Evolutionary conservation across 2,329 filamentous ascomycete genomes (phyloP).

Genomic region (Aspergillus niger): DNA sequence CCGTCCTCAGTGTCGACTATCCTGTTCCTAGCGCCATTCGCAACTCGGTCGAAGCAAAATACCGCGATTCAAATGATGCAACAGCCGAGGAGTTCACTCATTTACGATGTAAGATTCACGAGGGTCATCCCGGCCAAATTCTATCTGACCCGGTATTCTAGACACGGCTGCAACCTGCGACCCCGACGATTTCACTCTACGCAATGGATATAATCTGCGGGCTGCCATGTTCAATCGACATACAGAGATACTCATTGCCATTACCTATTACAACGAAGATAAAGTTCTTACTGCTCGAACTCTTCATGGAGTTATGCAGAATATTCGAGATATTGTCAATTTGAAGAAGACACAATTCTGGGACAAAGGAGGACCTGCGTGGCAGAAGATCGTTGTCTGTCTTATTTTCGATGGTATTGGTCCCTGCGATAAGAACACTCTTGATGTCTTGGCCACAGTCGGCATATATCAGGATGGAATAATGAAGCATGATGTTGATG

Average conservation of each 20-base stretch:
- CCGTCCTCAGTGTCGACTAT: slow-evolving; percentile 95
- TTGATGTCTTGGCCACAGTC: slow-evolving; percentile 89
- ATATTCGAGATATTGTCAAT: slow-evolving; percentile 97
- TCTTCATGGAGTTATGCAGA: slow-evolving; percentile 97
- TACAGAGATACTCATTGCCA: slow-evolving; percentile 93
- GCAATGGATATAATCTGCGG: slow-evolving; percentile 97
- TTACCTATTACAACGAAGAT: slow-evolving; percentile 99
- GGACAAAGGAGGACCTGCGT: slow-evolving; percentile 98
- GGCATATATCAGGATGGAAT: slow-evolving; percentile 98
- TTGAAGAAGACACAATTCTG: slow-evolving; percentile 98
- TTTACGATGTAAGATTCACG: slow-evolving; percentile 69
- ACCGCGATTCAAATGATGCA: slow-evolving; percentile 81
- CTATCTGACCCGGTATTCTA: slow-evolving; percentile 27
- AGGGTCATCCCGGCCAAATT: neutral
- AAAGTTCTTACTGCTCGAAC: slow-evolving; percentile 90
- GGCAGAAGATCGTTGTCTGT: slow-evolving; percentile 99
- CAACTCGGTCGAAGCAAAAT: slow-evolving; percentile 92
- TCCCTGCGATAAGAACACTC: slow-evolving; percentile 91
- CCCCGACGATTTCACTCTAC: slow-evolving; percentile 96
- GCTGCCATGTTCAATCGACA: slow-evolving; percentile 99
- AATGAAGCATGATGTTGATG: slow-evolving; percentile 97
- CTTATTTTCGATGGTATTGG: slow-evolving; percentile 98
- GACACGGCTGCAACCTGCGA: slow-evolving; percentile 97
- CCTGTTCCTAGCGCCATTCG: slow-evolving; percentile 96
- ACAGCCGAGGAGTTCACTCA: slow-evolving; percentile 96